A percentile compares a stretch with the other conserved stretches of the same genome.
phyloP scores from a whole-genome alignment of 2,329 filamentous ascomycete genomes.

The Mycosphaerella sp. region DNA sequence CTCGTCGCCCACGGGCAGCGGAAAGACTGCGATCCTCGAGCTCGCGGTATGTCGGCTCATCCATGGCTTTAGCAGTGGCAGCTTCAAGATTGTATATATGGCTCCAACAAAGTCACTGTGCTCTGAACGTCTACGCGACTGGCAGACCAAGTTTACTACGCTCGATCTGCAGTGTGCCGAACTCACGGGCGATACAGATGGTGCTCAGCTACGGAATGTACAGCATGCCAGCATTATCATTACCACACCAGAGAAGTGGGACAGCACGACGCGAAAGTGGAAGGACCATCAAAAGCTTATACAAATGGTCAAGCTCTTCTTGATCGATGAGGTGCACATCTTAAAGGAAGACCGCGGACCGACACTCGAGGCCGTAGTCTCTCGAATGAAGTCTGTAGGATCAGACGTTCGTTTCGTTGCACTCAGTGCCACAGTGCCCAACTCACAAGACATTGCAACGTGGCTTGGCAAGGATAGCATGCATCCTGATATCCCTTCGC shows the following conservation, averaged over 20 bases:
- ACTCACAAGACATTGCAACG: conserved; percentile 68
- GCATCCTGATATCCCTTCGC: conserved; percentile 57
- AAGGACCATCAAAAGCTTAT: conserved; percentile 70
- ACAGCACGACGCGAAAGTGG: conserved; percentile 83
- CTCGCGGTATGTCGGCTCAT: conserved; percentile 71
- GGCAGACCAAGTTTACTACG: conserved; percentile 64
- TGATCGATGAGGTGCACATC: conserved; percentile 85
- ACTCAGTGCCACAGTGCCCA: conserved; percentile 76
- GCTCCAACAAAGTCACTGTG: conserved; percentile 81
- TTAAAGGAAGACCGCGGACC: conserved; percentile 73
- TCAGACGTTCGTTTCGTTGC: conserved; percentile 72
- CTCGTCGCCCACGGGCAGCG: conserved; percentile 75
- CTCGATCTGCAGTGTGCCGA: conserved; percentile 66
- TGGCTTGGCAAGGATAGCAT: conserved; percentile 67
- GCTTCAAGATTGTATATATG: conserved; percentile 78
- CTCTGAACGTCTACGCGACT: conserved; percentile 68
- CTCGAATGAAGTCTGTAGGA: conserved; percentile 76
- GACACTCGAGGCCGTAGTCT: conserved; percentile 75
- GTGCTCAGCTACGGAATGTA: conserved; percentile 58
- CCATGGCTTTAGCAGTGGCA: conserved; percentile 47
- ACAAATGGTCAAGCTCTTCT: conserved; percentile 67
- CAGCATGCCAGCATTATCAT: conserved; percentile 74
- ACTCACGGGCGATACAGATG: conserved; percentile 73
- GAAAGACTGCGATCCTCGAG: conserved; percentile 76
- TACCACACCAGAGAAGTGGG: conserved; percentile 88